These are phyloP conservation scores for Citeromyces nyonsensis DNA, from an alignment of 805 yeast species.

Conservation along the genomic window DNA sequence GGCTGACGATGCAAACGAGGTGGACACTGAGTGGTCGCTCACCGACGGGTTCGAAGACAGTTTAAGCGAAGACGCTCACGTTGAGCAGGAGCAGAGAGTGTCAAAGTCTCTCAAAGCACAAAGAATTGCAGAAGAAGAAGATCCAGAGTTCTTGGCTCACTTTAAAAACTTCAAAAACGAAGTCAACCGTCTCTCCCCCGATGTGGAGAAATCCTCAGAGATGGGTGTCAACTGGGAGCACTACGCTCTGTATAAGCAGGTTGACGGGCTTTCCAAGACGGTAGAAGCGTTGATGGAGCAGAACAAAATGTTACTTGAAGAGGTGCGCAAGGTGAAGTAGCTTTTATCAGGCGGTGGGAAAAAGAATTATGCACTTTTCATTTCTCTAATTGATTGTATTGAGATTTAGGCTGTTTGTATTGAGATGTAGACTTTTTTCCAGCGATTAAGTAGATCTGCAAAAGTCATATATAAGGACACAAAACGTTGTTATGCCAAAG, in stretches of 20 bases:
- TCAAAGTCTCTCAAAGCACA: constrained; percentile 30
- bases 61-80: constrained; percentile 14
- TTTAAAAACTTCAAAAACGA: constrained; percentile 30
- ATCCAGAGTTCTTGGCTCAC: constrained; percentile 49
- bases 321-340: constrained; percentile 1
- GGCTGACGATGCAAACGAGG: constrained; percentile 69
- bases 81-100: constrained; percentile 12
- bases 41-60: constrained; percentile 53
- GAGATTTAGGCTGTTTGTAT: too few relatives aligned
- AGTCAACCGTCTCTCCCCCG: constrained; percentile 38
- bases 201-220: constrained; percentile 36
- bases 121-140: constrained; percentile 46
- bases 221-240: constrained; percentile 52
- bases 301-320: constrained; percentile 5
- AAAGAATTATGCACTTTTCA: too few relatives aligned
- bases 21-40: constrained; percentile 70
- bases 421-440: too few relatives aligned
- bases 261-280: constrained; percentile 26
- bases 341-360: too few relatives aligned
- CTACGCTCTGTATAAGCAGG: constrained; percentile 33
- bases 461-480: too few relatives aligned
- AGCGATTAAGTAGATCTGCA: too few relatives aligned
- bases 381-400: too few relatives aligned
- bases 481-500: too few relatives aligned
- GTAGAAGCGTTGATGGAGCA: constrained; percentile 19